A percentile compares a stretch with the other conserved stretches of the same genome.
These are phyloP conservation scores for Rugonectria rugulosa DNA, from an alignment of 2,329 filamentous ascomycete genomes.

Conservation along the genomic window DNA sequence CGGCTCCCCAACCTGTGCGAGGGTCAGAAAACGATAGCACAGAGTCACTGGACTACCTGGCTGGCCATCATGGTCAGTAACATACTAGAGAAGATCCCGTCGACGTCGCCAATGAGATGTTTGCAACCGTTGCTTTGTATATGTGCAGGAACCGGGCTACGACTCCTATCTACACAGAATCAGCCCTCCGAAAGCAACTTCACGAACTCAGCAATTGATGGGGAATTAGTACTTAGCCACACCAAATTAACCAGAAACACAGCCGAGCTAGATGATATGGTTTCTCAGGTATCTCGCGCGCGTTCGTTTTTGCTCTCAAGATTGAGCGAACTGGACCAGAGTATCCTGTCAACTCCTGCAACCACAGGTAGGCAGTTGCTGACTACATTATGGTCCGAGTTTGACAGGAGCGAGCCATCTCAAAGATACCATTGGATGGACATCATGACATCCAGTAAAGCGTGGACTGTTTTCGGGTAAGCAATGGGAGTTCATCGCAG, in stretches of 20 bases:
- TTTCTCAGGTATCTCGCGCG: constrained; percentile 3
- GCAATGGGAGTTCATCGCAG: too few species aligned
- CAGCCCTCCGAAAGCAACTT: not conserved
- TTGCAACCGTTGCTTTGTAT: constrained; percentile 46
- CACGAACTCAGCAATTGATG: not conserved
- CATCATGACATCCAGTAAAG: constrained; percentile 31
- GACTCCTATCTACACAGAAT: constrained; percentile 22
- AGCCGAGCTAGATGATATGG: not conserved
- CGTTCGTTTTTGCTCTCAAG: constrained; percentile 16
- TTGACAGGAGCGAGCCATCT: constrained; percentile 20
- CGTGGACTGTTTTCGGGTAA: constrained; percentile 34
- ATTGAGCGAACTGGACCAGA: constrained; percentile 19
- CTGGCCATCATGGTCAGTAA: constrained; percentile 39
- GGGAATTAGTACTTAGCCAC: too few species aligned
- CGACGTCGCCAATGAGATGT: constrained; percentile 44
- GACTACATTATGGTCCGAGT: constrained; percentile 29
- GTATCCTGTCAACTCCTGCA: constrained; percentile 24
- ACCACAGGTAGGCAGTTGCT: constrained; percentile 26
- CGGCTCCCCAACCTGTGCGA: constrained; percentile 35
- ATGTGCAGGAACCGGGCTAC: constrained; percentile 43
- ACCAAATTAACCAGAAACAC: too few species aligned
- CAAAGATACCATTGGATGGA: constrained; percentile 31
- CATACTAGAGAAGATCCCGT: constrained; percentile 42
- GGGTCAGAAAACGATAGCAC: not conserved
- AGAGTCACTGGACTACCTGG: constrained; percentile 42